A percentile compares a stretch with the other conserved stretches of the same genome.
Evolutionary conservation across 2,329 filamentous ascomycete genomes (phyloP).

Genomic region (Neonectria magnoliae): DNA sequence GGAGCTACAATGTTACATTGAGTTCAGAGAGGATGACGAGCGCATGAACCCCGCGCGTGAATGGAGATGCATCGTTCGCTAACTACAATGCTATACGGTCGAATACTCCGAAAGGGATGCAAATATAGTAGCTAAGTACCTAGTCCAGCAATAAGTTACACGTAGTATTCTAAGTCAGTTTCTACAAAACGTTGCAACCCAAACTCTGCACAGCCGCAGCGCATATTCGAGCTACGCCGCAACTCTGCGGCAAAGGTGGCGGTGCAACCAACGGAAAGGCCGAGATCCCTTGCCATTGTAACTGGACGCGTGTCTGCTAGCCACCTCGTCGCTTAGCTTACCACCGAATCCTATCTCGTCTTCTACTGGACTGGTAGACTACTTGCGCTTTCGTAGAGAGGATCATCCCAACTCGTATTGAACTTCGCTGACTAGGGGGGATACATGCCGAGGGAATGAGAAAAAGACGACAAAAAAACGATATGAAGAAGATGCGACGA

Average conservation of each 20-base stretch:
- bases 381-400: neutral
- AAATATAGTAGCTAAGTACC: too few species aligned
- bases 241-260: slow-evolving; percentile 9
- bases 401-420: slow-evolving; percentile 20
- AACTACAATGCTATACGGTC: too few species aligned
- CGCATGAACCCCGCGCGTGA: neutral
- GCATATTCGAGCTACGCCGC: neutral
- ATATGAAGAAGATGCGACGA: slow-evolving; percentile 4
- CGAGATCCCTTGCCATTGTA: neutral
- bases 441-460: slow-evolving; percentile 13
- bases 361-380: neutral
- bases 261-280: slow-evolving; percentile 7
- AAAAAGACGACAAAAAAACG: slow-evolving; percentile 11
- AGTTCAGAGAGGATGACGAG: neutral
- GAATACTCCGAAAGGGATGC: too few species aligned
- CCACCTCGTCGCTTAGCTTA: slow-evolving; percentile 13
- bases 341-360: neutral
- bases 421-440: slow-evolving; percentile 25
- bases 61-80: neutral
- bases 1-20: neutral
- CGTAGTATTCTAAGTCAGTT: too few species aligned
- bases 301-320: neutral
- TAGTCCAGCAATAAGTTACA: too few species aligned
- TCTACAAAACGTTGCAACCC: neutral
- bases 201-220: neutral